Conservation (phyloP, 2,329 filamentous ascomycete species). For the Ascochyta viciae-villosae region DNA sequence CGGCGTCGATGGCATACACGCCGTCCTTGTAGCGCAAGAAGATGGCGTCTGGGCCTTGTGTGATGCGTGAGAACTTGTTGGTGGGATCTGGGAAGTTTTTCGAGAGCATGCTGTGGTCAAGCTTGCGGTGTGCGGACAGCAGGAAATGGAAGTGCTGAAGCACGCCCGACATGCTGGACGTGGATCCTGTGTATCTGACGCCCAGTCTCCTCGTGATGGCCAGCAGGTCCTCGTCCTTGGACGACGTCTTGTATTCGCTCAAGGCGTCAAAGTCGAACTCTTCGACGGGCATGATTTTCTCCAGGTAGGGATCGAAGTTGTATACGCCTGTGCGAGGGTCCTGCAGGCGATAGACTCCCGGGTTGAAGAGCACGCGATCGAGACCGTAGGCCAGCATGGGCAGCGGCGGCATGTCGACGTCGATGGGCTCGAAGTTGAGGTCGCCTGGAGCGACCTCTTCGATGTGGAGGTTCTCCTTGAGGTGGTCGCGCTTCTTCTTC, state of each 20-base stretch:
- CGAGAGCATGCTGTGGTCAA: constrained; percentile 73
- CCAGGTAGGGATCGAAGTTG: constrained; percentile 96
- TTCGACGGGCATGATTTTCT: constrained; percentile 87
- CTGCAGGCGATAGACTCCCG: constrained; percentile 85
- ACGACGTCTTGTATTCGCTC: constrained; percentile 89
- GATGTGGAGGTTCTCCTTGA: constrained; percentile 30
- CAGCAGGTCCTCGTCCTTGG: constrained; percentile 77
- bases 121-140: constrained; percentile 79
- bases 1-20: constrained; percentile 91
- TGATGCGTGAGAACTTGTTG: constrained; percentile 74
- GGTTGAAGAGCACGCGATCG: constrained; percentile 92
- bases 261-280: constrained; percentile 93
- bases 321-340: constrained; percentile 86
- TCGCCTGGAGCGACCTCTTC: constrained; percentile 33
- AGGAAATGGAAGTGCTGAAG: constrained; percentile 93
- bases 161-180: constrained; percentile 91
- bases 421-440: constrained; percentile 47
- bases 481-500: constrained; percentile 3
- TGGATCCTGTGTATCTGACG: constrained; percentile 91
- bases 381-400: constrained; percentile 76
- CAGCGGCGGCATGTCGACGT: constrained; percentile 59
- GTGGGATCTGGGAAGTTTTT: constrained; percentile 67
- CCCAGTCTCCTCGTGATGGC: constrained; percentile 68
- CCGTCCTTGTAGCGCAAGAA: constrained; percentile 86
- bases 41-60: constrained; percentile 73